Conservation (phyloP, 805 yeast genomes). For the Suhomyces kilbournensis region DNA sequence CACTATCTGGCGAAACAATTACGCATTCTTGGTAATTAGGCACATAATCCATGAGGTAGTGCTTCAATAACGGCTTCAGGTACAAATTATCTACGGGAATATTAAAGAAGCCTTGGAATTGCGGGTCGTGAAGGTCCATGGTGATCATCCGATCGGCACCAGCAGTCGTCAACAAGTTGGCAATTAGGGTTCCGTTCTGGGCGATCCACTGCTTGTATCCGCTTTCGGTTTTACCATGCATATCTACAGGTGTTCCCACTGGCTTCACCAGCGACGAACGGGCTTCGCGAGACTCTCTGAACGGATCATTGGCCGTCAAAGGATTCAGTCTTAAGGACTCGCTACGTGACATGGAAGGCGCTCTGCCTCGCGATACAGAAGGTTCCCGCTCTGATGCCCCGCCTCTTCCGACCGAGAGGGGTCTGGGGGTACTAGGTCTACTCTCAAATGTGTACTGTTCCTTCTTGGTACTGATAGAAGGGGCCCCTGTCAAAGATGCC, state of each 20-base stretch:
- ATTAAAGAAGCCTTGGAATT: conserved; percentile 95
- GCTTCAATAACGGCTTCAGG: conserved; percentile 82
- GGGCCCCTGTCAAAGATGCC: conserved; percentile 63
- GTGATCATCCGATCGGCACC: conserved; percentile 97
- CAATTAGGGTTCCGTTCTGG: conserved; percentile 89
- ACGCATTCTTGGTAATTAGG: conserved; percentile 83
- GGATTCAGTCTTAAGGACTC: not conserved
- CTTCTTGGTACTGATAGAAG: conserved; percentile 38
- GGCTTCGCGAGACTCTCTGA: not conserved
- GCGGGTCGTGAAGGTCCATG: conserved; percentile 97
- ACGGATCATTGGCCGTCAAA: not conserved
- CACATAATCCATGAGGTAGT: conserved; percentile 73
- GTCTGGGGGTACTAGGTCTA: conserved; percentile 51
- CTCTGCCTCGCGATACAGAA: not conserved
- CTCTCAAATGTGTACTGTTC: conserved; percentile 48
- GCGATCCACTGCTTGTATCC: conserved; percentile 95
- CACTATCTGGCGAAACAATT: conserved; percentile 96
- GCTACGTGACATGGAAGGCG: not conserved
- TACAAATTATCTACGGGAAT: conserved; percentile 94
- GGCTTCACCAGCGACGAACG: not conserved
- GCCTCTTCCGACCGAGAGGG: conserved; percentile 23
- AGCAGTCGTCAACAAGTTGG: conserved; percentile 80
- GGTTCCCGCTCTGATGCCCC: conserved; percentile 6
- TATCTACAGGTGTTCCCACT: conserved; percentile 23
- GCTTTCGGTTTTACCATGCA: conserved; percentile 44